Evolutionary conservation across 768 basidiomycete genomes (phyloP), one percentile per base, ranked within the genome.

Genomic region (Pholiota conissans): DNA sequence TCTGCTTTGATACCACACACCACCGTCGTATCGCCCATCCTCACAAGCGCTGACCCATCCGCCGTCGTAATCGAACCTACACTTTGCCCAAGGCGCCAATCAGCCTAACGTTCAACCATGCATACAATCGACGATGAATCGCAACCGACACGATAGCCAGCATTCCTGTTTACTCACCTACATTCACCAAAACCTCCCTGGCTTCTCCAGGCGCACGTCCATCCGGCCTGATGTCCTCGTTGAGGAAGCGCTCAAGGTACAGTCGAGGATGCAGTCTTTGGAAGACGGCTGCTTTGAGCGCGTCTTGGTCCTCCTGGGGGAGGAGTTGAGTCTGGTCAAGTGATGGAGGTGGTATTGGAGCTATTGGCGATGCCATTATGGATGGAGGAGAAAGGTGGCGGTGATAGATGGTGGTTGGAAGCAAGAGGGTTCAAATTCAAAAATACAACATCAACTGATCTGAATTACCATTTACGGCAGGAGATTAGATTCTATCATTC

Each of bases 1-100:
- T 98, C 95, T 13, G 93, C 95, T 69, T 97, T 98, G 62, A 99
- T 85, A 0, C 97, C 97, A 65, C 95, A 98, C 0, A 98, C 91
- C 34, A 98, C 79, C 1, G 93, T 98, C n/a, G 96, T 97, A 47
- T 91, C 83, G 18, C 97, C 97, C 58, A 98, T 69, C 26, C 93
- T 79, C 3, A 98, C 92, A 37, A 99, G 86, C 0, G 95, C 87
- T 4, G 95, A 97, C 0, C 95, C 95, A 61, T 95, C 83, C 0
- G 97, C 95, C 0, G 97, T 98, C 0, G 91, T 89, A 75, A 99
- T 90, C 2, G 95, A 96, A 51, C 94, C 95, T 95, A 47, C 30
- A 47, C 53, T 59, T 61, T 50, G 47, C 30, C 7, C 6, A 32
- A 32, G 7, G 13, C 30, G 13, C 13, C 13, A 6, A 32, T 32